phyloP scores from a whole-genome alignment of 1,139 yeast genomes.

The Suhomyces maxii region DNA sequence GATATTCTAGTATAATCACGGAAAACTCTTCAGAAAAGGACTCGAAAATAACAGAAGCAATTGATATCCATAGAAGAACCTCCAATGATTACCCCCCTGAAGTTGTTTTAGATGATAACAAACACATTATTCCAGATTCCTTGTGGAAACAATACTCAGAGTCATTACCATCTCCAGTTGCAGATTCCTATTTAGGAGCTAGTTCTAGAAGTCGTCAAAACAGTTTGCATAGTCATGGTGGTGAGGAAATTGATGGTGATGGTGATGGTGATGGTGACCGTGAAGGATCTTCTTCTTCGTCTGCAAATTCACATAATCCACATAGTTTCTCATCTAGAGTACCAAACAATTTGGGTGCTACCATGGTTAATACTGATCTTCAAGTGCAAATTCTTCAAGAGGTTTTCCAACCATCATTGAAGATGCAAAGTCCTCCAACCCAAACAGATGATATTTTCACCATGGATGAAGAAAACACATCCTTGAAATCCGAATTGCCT shows the following conservation, averaged over 20 bases:
- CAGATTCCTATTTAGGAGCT: slow-evolving; percentile 13
- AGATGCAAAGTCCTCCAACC: slow-evolving; percentile 11
- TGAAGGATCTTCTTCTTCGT: slow-evolving; percentile 2
- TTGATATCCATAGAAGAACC: slow-evolving; percentile 5
- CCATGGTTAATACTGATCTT: slow-evolving; percentile 39
- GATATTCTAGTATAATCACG: slow-evolving; percentile 59
- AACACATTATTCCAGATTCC: slow-evolving; percentile 83
- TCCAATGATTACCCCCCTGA: slow-evolving; percentile 58
- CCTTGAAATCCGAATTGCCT: slow-evolving; percentile 1
- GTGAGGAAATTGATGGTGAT: neutral
- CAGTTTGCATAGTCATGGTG: slow-evolving; percentile 8
- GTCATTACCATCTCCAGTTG: slow-evolving; percentile 51
- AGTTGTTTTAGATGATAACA: slow-evolving; percentile 83
- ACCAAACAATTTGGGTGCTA: slow-evolving; percentile 26
- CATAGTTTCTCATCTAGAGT: neutral
- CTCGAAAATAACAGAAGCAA: neutral
- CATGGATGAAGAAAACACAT: slow-evolving; percentile 30
- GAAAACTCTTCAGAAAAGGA: slow-evolving; percentile 21
- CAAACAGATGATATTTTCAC: slow-evolving; percentile 28
- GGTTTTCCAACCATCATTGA: slow-evolving; percentile 33
- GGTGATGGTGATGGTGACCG: neutral
- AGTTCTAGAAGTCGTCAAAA: slow-evolving; percentile 5
- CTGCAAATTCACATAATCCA: slow-evolving; percentile 3
- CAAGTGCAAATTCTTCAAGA: slow-evolving; percentile 43
- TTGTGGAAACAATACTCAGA: slow-evolving; percentile 63